phyloP scores from a whole-genome alignment of 2,329 filamentous ascomycete species.

The Lachnellula cervina region DNA sequence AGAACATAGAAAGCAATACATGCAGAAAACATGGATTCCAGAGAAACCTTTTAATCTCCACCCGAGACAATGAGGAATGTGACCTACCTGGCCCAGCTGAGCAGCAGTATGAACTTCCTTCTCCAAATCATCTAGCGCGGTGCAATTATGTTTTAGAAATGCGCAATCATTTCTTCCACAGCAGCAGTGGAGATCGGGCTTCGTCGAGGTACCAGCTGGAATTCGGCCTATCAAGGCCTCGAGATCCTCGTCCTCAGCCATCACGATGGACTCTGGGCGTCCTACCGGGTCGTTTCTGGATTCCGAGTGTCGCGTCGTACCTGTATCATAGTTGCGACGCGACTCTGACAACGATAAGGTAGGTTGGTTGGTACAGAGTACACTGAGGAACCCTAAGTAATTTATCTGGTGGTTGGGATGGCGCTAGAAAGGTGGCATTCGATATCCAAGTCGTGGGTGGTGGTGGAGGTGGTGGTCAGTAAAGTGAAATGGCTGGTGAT shows the following conservation, averaged over 20 bases:
- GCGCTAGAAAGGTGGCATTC: too few species aligned
- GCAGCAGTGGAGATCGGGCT: conserved; percentile 56
- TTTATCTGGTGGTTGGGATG: too few species aligned
- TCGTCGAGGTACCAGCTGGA: conserved; percentile 18
- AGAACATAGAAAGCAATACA: neutral
- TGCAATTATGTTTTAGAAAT: conserved; percentile 75
- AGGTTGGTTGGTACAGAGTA: conserved; percentile 2
- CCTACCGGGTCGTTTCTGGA: conserved; percentile 11
- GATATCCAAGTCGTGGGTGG: neutral
- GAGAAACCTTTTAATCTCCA: conserved; percentile 5
- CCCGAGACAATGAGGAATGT: conserved; percentile 36
- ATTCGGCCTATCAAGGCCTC: conserved; percentile 26
- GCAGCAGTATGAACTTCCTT: conserved; percentile 84
- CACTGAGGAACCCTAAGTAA: too few species aligned
- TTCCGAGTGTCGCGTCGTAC: conserved; percentile 16
- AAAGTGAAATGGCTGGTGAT: neutral
- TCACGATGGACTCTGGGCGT: conserved; percentile 4
- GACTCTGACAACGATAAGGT: conserved; percentile 4
- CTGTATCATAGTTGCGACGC: conserved; percentile 19
- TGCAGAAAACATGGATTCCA: neutral
- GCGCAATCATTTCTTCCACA: conserved; percentile 78
- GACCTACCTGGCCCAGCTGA: conserved; percentile 77
- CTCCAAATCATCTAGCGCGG: conserved; percentile 74
- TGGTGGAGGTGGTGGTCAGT: neutral
- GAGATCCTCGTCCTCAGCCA: conserved; percentile 18